A percentile compares a stretch with the other conserved stretches of the same genome.
phyloP scores from a whole-genome alignment of 192 early-diverging fungal species.

The Piromyces finnis region DNA sequence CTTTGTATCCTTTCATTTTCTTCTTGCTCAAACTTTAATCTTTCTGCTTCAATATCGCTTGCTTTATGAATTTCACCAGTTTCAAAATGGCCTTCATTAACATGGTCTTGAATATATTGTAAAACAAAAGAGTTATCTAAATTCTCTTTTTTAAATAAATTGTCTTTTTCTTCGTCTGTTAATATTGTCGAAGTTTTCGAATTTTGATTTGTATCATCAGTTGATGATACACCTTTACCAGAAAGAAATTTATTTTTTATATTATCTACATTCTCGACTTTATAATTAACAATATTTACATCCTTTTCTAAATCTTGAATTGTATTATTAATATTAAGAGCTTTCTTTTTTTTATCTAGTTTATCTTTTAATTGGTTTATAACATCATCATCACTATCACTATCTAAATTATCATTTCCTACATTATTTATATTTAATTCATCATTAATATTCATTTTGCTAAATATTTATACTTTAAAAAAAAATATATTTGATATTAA shows the following conservation, averaged over 20 bases:
- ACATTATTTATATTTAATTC: neutral
- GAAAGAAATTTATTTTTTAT: neutral
- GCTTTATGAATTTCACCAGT: neutral
- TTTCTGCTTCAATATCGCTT: neutral
- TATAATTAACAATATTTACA: neutral
- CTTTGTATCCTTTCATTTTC: neutral
- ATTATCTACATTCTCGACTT: neutral
- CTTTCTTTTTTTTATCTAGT: neutral
- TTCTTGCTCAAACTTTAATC: neutral
- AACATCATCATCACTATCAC: neutral
- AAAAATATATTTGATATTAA: too few species aligned
- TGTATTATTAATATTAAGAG: neutral
- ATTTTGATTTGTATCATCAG: neutral
- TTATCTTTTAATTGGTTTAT: neutral
- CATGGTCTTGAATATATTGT: neutral
- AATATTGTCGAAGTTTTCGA: neutral
- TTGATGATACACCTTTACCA: neutral
- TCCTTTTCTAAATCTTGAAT: neutral
- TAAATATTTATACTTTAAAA: too few species aligned
- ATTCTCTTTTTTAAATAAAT: neutral
- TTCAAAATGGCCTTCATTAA: neutral
- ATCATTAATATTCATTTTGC: neutral
- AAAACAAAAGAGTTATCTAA: neutral
- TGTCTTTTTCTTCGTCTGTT: neutral
- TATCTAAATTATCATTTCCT: neutral